phyloP scores from a whole-genome alignment of 768 basidiomycete species.

The Boletus insuetus region DNA sequence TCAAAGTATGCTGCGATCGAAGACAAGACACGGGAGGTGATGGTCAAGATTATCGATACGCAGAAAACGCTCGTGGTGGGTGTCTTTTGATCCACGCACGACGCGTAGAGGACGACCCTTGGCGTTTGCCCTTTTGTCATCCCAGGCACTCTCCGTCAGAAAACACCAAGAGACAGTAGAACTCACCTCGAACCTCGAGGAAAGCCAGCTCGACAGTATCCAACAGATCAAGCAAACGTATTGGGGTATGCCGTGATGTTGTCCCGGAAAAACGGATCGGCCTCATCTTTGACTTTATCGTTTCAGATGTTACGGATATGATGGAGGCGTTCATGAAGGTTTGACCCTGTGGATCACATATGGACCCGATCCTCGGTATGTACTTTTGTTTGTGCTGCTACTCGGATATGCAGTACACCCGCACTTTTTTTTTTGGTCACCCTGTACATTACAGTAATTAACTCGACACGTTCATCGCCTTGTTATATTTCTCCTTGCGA shows the following conservation, averaged over 20 bases:
- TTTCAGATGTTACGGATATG: slow-evolving; percentile 19
- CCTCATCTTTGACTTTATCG: background rate
- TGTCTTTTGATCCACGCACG: background rate
- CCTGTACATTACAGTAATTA: background rate
- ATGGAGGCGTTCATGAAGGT: slow-evolving; percentile 21
- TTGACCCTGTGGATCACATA: slow-evolving; percentile 1
- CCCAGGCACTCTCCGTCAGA: slow-evolving; percentile 26
- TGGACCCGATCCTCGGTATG: background rate
- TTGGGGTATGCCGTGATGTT: slow-evolving; percentile 14
- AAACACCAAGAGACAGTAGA: slow-evolving; percentile 28
- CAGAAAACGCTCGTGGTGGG: slow-evolving; percentile 28
- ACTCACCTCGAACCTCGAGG: slow-evolving; percentile 21
- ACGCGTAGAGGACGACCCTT: background rate
- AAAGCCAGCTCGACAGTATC: slow-evolving; percentile 24
- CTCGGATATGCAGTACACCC: background rate
- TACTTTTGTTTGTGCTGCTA: background rate
- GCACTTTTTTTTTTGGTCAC: background rate
- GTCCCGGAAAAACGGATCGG: too few species aligned
- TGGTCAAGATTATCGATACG: slow-evolving; percentile 23
- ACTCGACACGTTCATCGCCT: background rate
- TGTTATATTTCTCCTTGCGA: background rate
- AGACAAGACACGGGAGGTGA: slow-evolving; percentile 28
- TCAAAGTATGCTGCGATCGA: slow-evolving; percentile 21
- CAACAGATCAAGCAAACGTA: slow-evolving; percentile 16
- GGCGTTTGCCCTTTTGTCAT: too few species aligned